Evolutionary conservation across 1,284 basidiomycete genomes (phyloP).

Genomic region (Sparassis latifolia): DNA sequence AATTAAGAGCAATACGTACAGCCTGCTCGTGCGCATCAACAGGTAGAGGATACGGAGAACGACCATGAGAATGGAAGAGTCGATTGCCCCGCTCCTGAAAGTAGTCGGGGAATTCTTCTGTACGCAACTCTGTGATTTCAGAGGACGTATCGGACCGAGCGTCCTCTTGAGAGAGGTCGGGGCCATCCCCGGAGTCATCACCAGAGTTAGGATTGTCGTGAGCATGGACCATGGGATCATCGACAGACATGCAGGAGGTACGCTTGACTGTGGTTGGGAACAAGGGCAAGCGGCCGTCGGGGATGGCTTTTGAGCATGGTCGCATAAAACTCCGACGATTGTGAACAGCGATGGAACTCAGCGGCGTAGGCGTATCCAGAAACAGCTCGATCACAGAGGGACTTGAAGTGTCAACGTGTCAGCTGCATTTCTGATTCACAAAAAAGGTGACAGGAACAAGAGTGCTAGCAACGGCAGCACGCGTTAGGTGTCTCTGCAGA

Average conservation of each 20-base stretch:
- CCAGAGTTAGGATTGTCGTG: conserved; percentile 4
- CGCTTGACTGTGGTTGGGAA: conserved; percentile 4
- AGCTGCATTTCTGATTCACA: conserved; percentile 1
- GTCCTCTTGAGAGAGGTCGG: conserved; percentile 20
- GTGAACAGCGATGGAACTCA: conserved; percentile 23
- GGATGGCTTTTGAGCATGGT: conserved; percentile 2
- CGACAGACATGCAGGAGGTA: too few species aligned
- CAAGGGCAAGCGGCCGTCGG: background rate
- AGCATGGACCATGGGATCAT: too few species aligned
- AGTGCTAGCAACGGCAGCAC: too few species aligned
- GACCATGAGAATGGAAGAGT: conserved; percentile 60
- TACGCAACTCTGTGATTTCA: conserved; percentile 32
- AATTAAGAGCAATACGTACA: conserved; percentile 30
- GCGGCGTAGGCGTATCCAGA: conserved; percentile 16
- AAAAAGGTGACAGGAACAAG: conserved; percentile 1
- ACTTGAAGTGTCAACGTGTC: background rate
- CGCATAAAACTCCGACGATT: conserved; percentile 21
- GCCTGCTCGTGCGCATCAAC: conserved; percentile 58
- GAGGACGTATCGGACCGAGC: conserved; percentile 36
- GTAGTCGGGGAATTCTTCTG: conserved; percentile 48
- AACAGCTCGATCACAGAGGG: conserved; percentile 12
- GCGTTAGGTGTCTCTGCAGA: too few species aligned
- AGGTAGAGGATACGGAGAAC: conserved; percentile 57
- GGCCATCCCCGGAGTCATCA: conserved; percentile 8
- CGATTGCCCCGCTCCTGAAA: conserved; percentile 50